Base-by-base conservation (phyloP, 306 rosid genomes). In the Nissolia schottii region DNA sequence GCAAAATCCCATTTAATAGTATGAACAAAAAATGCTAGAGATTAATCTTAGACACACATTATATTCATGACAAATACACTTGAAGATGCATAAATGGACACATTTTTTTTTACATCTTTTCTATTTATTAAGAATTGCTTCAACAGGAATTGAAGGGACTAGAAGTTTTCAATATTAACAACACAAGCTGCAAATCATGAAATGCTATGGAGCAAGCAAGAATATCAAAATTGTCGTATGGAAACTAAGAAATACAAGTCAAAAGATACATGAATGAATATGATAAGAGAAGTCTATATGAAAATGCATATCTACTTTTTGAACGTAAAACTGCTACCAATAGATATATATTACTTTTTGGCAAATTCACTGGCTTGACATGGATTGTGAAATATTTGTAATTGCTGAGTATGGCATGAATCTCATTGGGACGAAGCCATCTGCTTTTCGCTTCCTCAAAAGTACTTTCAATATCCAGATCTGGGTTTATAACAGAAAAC, bases 381-480 rank as follows among this genome's bases (percentile, higher is more conserved):
- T 57, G 12, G 87, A 95, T 86, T 80, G 71, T 64, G 85, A 95
- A 95, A 73, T 89, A 78, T 79, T 88, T 89, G 87, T 86, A 3
- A 74, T 95, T 95, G 78, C 82, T 81, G n/a, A 95, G 95, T 22
- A 95, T 84, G 45, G 96, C 97, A 67, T 84, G 90, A 71, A 95
- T 95, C 87, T 95, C 99, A 76, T 95, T 95, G 23, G 99, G 93
- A 50, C 97, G 99, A 64, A 95, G 99, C 99, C 99, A 95, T 82
- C 99, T 77, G 84, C 84, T 15, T 55, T 59, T 75, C 68, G 96
- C 99, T 81, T 95, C 97, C 62, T 83, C 93, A 88, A 80, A 38
- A 24, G 84, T 89, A 69, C 79, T 64, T 59, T 0, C 18, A 58
- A 91, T 77, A 71, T 95, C 97, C 84, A 95, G 82, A 34, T 95